Evolutionary conservation across 805 yeast species (phyloP), one percentile per base, ranked within the genome.

Genomic region (Metschnikowia henanensis): DNA sequence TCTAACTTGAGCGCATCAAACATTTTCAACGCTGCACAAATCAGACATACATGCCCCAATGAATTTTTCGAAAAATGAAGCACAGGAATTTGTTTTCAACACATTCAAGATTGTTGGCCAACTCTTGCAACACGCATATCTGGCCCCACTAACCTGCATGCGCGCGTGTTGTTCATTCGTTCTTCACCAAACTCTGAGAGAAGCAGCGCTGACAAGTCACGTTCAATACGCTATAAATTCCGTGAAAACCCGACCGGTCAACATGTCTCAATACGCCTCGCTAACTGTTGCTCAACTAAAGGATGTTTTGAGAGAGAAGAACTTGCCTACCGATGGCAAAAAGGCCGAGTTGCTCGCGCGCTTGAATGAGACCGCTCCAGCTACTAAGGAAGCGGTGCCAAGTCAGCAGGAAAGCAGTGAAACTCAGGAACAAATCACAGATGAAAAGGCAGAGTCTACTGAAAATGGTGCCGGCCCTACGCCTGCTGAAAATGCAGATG

Each of bases 251-350:
- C 20, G 10, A 7, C 16, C n/a, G 19, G 3, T 30, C 25, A 43
- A 34, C 44, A 80, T 80, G 83, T 51, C 79, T 15, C 75, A 74
- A 9, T 84, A 81, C 60, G 59, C 79, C n/a, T 58, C 81, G n/a
- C 75, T 79, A 51, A 84, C 91, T 2, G 97, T 90, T 39, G 81
- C 84, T 16, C 96, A 90, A 70, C 76, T 92, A 64, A 91, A 87
- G 62, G 96, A 86, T 49, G 58, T 79, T 44, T 75, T 92, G 55
- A 83, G 84, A 55, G 65, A 75, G 18, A 81, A 82, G 49, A 85
- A 84, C 1, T 75, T 92, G 39, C 62, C 94, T 2, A 70, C 73
- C 5, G 77, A 77, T 30, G 98, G 98, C 18, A 82, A 87, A 55
- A 92, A 92, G 64, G 81, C 84, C 33, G 97, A 89, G 40, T 68